Conservation (phyloP, 257 asterid species). For the Solanum bulbocastanum region DNA sequence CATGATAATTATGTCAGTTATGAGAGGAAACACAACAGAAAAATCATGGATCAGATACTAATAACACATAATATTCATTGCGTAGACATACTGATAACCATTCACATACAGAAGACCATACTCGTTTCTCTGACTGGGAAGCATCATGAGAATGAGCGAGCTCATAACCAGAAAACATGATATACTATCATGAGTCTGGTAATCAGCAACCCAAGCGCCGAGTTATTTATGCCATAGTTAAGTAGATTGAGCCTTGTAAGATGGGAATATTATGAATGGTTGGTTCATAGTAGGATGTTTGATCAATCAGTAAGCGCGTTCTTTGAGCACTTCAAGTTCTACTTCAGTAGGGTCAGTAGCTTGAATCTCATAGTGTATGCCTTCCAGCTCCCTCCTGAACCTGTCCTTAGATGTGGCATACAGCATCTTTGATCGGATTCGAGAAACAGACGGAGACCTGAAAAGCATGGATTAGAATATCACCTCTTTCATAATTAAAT, state of each 20-base stretch:
- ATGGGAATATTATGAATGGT: not conserved
- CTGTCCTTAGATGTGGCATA: slow-evolving; percentile 33
- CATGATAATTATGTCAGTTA: not conserved
- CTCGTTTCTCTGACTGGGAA: slow-evolving; percentile 19
- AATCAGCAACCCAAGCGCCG: slow-evolving; percentile 42
- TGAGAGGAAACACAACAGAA: not conserved
- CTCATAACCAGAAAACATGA: slow-evolving; percentile 1
- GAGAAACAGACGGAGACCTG: slow-evolving; percentile 30
- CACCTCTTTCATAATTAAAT: not conserved
- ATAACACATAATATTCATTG: not conserved
- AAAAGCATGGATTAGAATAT: not conserved
- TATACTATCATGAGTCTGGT: slow-evolving; percentile 14
- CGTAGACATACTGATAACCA: not conserved
- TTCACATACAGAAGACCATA: not conserved
- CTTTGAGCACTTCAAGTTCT: slow-evolving; percentile 29
- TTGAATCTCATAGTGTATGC: slow-evolving; percentile 34
- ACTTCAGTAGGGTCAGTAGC: slow-evolving; percentile 37
- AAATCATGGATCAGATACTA: not conserved
- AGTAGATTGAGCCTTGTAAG: not conserved
- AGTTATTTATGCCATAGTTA: not conserved
- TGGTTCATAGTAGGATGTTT: not conserved
- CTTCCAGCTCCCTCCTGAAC: slow-evolving; percentile 30
- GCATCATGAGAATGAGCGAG: slow-evolving; percentile 48
- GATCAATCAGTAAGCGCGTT: slow-evolving; percentile 18
- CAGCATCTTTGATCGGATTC: slow-evolving; percentile 29